phyloP scores from a whole-genome alignment of 2,329 filamentous ascomycete genomes.

The Pseudogymnoascus sp. region DNA sequence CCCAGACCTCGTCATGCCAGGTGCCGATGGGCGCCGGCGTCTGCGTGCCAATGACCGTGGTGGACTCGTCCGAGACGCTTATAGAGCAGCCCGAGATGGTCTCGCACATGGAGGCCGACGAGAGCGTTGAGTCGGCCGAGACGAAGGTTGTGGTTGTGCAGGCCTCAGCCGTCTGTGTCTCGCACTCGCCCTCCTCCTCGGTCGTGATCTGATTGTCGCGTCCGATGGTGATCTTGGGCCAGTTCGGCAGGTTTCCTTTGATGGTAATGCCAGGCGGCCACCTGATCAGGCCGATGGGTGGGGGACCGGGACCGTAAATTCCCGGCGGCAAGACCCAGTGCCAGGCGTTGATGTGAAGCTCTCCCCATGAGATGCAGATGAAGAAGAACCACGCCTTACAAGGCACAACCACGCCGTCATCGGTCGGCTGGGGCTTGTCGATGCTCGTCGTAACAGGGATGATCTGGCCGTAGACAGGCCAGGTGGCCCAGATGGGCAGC shows the following conservation, averaged over 20 bases:
- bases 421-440: slow-evolving; percentile 14
- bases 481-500: slow-evolving; percentile 12
- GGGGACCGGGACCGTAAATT: slow-evolving; percentile 16
- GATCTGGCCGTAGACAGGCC: neutral
- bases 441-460: slow-evolving; percentile 8
- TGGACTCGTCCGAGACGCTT: slow-evolving; percentile 13
- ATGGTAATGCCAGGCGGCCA: slow-evolving; percentile 13
- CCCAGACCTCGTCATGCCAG: slow-evolving; percentile 11
- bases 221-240: slow-evolving; percentile 18
- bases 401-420: slow-evolving; percentile 15
- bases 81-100: slow-evolving; percentile 16
- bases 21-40: slow-evolving; percentile 13
- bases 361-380: slow-evolving; percentile 18
- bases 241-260: slow-evolving; percentile 16
- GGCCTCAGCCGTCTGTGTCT: slow-evolving; percentile 14
- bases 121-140: slow-evolving; percentile 9
- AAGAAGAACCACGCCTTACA: slow-evolving; percentile 20
- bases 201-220: slow-evolving; percentile 11
- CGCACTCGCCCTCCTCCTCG: slow-evolving; percentile 13
- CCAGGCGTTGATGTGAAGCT: slow-evolving; percentile 11
- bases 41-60: slow-evolving; percentile 12
- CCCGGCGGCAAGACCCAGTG: slow-evolving; percentile 14
- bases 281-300: slow-evolving; percentile 7
- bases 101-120: slow-evolving; percentile 15
- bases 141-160: neutral